Percentiles rank a stretch among this genome's conserved stretches.
Evolutionary conservation across 257 asterid species (phyloP).

Genomic region (Solanum etuberosum): DNA sequence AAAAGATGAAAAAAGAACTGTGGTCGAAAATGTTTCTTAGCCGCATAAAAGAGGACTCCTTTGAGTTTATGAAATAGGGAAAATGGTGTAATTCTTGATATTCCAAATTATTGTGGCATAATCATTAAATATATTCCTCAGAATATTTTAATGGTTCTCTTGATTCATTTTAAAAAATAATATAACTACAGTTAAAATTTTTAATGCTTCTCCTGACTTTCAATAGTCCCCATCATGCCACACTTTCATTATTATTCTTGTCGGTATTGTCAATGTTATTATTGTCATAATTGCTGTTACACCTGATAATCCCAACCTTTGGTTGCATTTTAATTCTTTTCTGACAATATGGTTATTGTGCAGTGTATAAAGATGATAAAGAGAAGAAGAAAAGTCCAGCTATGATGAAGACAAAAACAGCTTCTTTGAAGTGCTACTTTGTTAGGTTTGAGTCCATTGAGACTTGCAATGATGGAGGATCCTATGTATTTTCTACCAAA

Average conservation of each 20-base stretch:
- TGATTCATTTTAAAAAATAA: background rate
- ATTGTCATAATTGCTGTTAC: background rate
- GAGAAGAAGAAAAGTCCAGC: conserved; percentile 24
- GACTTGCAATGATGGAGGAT: conserved; percentile 4
- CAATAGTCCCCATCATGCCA: background rate
- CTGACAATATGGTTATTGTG: background rate
- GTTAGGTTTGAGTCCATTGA: conserved; percentile 34
- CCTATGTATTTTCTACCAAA: conserved; percentile 20
- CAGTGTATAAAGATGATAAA: conserved; percentile 70
- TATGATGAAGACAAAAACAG: conserved; percentile 8
- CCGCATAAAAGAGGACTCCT: background rate
- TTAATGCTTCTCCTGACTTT: background rate
- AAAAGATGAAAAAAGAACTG: background rate
- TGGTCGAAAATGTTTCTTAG: background rate
- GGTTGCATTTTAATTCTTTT: background rate
- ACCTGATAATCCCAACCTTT: background rate
- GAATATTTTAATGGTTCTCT: background rate
- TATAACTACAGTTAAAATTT: background rate
- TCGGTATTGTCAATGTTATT: background rate
- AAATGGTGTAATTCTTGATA: background rate
- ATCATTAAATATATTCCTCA: background rate
- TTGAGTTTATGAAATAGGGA: background rate
- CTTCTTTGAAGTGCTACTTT: conserved; percentile 43
- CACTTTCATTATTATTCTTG: background rate
- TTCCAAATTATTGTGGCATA: background rate